Base-by-base conservation (phyloP, 2,329 filamentous ascomycete genomes). In the Blastomyces parvus region DNA sequence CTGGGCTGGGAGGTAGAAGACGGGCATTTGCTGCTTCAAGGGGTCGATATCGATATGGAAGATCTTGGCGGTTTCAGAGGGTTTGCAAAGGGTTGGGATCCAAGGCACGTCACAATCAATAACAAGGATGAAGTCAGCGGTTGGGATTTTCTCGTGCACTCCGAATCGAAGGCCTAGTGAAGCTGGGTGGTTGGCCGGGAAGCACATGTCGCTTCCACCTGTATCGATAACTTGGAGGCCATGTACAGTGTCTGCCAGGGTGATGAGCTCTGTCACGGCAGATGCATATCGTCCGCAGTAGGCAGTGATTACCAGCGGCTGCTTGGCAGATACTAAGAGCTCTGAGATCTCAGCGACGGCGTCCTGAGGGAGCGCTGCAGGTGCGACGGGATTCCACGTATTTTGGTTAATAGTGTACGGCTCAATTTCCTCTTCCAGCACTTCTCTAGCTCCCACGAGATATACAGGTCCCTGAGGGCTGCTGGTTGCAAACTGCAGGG, bases 21-120 rank as follows among this genome's bases (percentile, higher is more conserved):
- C 79, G 0, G 87, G 87, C 80, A 91, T 91, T 73, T 87, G 82
- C 73, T 88, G 84, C 77, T 89, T 89, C 27, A 89, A 75, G 0
- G 86, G 85, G 66, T 89, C 87, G 44, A 84, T 79, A 67, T 89
- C 87, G 59, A 89, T 78, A 68, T 89, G 86, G 63, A 84, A 82
- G 66, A 89, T 83, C 64, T 80, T 84, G 1, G 85, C 82, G 7
- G 78, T 75, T 1, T 78, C 73, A 3, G 78, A 80, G 0, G 86
- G 86, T 56, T 81, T 81, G 75, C 83, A 86, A 65, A 86, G 85
- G 0, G 90, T 94, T n/a, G 88, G 86, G 62, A 97, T 91, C 91
- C 91, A 97, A 0, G 92, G 92, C 0, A 96, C 91, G 71, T 97
- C 92, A 67, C 91, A 95, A 74, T 97, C 89, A 30, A 96, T 72